phyloP scores from a whole-genome alignment of 306 rosid genomes.

The Rosa multiflora region DNA sequence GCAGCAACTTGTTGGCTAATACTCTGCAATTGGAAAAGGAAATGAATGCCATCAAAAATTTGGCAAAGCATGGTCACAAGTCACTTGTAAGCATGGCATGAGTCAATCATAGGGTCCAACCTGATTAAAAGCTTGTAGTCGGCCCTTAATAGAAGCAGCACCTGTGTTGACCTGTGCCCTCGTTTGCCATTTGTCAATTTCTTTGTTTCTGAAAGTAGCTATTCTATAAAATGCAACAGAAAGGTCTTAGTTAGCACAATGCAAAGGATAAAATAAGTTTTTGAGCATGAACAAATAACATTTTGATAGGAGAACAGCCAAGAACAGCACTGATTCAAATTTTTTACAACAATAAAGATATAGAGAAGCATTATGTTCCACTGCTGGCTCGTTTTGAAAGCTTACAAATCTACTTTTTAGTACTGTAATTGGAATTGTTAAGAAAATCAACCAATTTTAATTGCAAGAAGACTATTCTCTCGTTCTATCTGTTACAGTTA shows the following conservation, averaged over 20 bases:
- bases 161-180: slow-evolving; percentile 88
- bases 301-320: neutral
- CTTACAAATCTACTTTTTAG: neutral
- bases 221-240: slow-evolving; percentile 54
- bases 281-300: neutral
- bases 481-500: neutral
- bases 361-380: neutral
- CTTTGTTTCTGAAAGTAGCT: slow-evolving; percentile 70
- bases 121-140: slow-evolving; percentile 89
- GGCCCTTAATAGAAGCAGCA: slow-evolving; percentile 80
- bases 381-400: neutral
- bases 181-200: slow-evolving; percentile 89
- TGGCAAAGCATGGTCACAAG: slow-evolving; percentile 12
- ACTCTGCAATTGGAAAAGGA: slow-evolving; percentile 45
- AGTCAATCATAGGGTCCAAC: slow-evolving; percentile 38
- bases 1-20: slow-evolving; percentile 77
- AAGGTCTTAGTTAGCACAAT: slow-evolving; percentile 20
- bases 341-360: neutral
- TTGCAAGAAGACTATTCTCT: neutral
- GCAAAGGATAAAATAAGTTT: neutral
- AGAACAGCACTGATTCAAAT: neutral
- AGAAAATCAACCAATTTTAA: neutral
- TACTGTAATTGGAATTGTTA: neutral
- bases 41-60: neutral
- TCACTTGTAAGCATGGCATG: slow-evolving; percentile 14